Percentiles rank a stretch among this genome's conserved stretches.
phyloP scores from a whole-genome alignment of 1,284 basidiomycete genomes.

The Grifola frondosa region DNA sequence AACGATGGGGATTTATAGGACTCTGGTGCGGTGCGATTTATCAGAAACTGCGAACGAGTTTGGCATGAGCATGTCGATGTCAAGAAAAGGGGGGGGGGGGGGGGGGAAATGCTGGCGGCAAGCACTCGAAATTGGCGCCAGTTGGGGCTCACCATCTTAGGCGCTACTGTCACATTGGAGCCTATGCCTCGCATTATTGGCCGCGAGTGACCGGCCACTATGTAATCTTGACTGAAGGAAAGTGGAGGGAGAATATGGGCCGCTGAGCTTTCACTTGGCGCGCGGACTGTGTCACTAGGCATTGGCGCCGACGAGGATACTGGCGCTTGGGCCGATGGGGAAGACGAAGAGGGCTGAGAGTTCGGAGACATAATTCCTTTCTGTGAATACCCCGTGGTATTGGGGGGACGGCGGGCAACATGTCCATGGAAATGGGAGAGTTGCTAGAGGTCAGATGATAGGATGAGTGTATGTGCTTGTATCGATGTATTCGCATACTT shows the following conservation, averaged over 20 bases:
- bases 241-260: neutral
- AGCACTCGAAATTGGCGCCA: neutral
- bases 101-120: neutral
- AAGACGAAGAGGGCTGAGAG: neutral
- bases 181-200: no score
- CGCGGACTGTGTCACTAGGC: no score
- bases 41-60: conserved; percentile 1
- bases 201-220: no score
- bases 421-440: neutral
- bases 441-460: neutral
- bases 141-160: no score
- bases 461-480: neutral
- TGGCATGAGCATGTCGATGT: neutral
- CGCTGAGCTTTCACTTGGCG: no score
- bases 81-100: neutral
- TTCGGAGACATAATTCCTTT: no score
- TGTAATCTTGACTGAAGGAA: neutral
- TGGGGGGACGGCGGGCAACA: no score
- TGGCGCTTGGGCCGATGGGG: no score
- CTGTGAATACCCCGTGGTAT: no score
- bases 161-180: no score
- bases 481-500: neutral
- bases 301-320: no score
- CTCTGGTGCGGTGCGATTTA: neutral
- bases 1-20: conserved; percentile 1